phyloP scores from a whole-genome alignment of 805 yeast species.

The Ogataea wickerhamii region DNA sequence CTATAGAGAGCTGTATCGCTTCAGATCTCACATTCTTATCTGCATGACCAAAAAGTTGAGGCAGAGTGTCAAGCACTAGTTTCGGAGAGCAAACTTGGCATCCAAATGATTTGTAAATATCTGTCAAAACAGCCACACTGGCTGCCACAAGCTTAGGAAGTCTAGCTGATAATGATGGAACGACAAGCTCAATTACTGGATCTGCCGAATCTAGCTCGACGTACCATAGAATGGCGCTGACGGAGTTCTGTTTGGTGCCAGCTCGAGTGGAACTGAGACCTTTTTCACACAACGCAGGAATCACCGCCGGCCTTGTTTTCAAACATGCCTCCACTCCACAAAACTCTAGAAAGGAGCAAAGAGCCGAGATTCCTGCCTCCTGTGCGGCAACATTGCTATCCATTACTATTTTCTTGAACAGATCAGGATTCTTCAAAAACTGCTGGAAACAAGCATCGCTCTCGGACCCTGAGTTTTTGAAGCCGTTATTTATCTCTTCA shows the following conservation, averaged over 20 bases:
- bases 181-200: conserved; percentile 60
- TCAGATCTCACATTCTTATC: conserved; percentile 84
- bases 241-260: conserved; percentile 64
- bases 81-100: conserved; percentile 57
- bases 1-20: conserved; percentile 64
- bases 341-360: conserved; percentile 51
- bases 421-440: conserved; percentile 50
- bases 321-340: conserved; percentile 47
- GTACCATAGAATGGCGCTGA: conserved; percentile 57
- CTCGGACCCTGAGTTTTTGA: conserved; percentile 51
- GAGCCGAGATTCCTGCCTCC: conserved; percentile 66
- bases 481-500: conserved; percentile 54
- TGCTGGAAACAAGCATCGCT: conserved; percentile 52
- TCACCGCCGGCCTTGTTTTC: conserved; percentile 40
- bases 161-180: conserved; percentile 58
- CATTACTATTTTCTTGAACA: conserved; percentile 54
- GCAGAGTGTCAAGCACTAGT: conserved; percentile 51
- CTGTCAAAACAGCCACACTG: conserved; percentile 51
- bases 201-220: conserved; percentile 67
- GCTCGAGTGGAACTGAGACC: conserved; percentile 73
- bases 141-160: conserved; percentile 80
- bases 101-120: conserved; percentile 60
- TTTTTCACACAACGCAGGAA: conserved; percentile 68
- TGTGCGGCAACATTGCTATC: conserved; percentile 92
- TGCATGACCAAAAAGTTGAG: conserved; percentile 76